These are phyloP conservation scores for Malassezia furfur DNA, from an alignment of 1,284 basidiomycete genomes.

Conservation along the genomic window DNA sequence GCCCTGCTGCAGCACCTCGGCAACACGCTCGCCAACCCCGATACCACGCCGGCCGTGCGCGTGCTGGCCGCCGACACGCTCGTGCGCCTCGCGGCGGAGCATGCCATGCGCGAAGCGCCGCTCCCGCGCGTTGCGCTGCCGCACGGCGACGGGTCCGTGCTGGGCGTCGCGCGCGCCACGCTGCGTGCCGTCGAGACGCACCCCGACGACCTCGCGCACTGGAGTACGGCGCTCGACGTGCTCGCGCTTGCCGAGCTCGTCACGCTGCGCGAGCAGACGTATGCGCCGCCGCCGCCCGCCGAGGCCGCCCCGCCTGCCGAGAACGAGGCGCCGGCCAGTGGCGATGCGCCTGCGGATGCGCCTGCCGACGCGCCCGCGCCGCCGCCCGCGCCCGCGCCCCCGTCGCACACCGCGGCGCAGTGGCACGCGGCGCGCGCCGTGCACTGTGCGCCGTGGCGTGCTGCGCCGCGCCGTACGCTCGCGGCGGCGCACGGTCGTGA, in stretches of 20 bases:
- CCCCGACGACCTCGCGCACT: constrained; percentile 3
- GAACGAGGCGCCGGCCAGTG: too few relatives aligned
- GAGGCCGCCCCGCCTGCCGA: too few relatives aligned
- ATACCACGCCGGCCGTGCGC: neutral
- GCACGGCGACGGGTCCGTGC: neutral
- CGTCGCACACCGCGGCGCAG: neutral
- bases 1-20: constrained; percentile 10
- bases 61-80: constrained; percentile 6
- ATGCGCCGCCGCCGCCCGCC: too few relatives aligned
- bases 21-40: neutral
- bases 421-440: constrained; percentile 3
- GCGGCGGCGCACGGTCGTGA: neutral
- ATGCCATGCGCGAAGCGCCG: neutral
- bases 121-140: constrained; percentile 5
- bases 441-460: constrained; percentile 50
- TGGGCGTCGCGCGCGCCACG: constrained; percentile 3
- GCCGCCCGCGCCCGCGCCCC: neutral
- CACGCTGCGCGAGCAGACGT: neutral
- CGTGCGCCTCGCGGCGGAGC: constrained; percentile 6
- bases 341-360: too few relatives aligned
- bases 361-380: neutral
- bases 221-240: constrained; percentile 1
- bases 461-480: constrained; percentile 50
- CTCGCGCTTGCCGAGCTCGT: constrained; percentile 5
- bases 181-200: neutral